Evolutionary conservation across 2,329 filamentous ascomycete genomes (phyloP).

Genomic region (Trichoderma koningii): DNA sequence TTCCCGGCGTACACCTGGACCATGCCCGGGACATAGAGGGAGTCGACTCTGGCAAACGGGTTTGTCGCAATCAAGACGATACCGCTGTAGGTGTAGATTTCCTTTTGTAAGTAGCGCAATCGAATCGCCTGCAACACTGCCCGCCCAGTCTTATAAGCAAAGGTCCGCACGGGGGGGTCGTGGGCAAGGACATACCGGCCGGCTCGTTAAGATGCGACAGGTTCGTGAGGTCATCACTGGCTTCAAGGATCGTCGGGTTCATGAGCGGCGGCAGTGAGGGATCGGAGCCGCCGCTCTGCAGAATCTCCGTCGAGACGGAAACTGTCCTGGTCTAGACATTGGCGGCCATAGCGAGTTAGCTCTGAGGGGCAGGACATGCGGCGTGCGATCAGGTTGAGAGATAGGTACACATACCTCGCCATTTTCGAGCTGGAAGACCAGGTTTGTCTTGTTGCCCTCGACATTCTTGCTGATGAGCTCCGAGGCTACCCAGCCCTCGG

Average conservation of each 20-base stretch:
- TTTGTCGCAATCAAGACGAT: conserved; percentile 99
- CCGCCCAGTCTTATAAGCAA: conserved; percentile 32
- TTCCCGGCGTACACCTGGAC: conserved; percentile 99
- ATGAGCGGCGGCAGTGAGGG: conserved; percentile 85
- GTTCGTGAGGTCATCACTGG: conserved; percentile 96
- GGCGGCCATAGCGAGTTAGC: conserved; percentile 27
- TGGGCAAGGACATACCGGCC: conserved; percentile 64
- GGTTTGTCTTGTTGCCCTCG: conserved; percentile 80
- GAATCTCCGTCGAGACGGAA: conserved; percentile 72
- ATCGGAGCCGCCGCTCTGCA: conserved; percentile 72
- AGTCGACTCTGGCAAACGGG: conserved; percentile 95
- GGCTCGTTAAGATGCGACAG: conserved; percentile 97
- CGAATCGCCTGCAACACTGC: conserved; percentile 95
- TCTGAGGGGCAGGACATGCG: not conserved
- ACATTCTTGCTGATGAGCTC: conserved; percentile 85
- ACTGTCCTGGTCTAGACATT: conserved; percentile 70
- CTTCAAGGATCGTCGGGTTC: conserved; percentile 98
- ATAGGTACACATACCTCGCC: conserved; percentile 70
- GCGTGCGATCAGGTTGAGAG: not conserved
- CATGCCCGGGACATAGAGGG: conserved; percentile 97
- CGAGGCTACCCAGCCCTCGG: conserved; percentile 96
- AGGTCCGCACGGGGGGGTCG: conserved; percentile 21
- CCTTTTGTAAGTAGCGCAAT: conserved; percentile 94
- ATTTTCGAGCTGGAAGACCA: conserved; percentile 88
- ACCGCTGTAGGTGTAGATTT: conserved; percentile 99